Conservation (phyloP, 2,329 filamentous ascomycete genomes). For the Aspergillus sp. region DNA sequence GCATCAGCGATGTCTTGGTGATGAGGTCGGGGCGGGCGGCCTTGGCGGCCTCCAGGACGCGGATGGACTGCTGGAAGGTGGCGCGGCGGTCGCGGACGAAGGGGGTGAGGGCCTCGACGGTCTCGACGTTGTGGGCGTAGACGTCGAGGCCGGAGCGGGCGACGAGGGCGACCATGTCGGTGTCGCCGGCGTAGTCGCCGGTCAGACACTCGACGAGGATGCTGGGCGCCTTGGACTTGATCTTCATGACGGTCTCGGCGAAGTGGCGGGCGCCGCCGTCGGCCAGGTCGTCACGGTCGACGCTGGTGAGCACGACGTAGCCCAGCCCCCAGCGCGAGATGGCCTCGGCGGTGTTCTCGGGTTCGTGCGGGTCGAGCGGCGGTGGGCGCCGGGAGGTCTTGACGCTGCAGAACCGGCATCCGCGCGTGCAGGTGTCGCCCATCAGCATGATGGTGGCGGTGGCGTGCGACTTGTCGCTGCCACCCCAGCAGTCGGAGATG, state of each 20-base stretch:
- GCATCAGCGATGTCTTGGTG: conserved; percentile 98
- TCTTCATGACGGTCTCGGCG: conserved; percentile 89
- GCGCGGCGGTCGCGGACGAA: conserved; percentile 86
- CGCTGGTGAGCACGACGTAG: conserved; percentile 90
- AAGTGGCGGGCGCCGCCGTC: conserved; percentile 90
- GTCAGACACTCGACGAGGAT: conserved; percentile 53
- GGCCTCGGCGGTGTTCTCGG: conserved; percentile 94
- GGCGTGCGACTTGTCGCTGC: conserved; percentile 79
- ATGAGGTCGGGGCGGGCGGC: conserved; percentile 73
- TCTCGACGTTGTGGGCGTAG: conserved; percentile 97
- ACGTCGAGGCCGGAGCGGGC: conserved; percentile 89
- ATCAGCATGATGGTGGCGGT: conserved; percentile 99
- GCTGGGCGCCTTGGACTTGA: conserved; percentile 69
- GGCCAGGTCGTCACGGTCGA: conserved; percentile 87
- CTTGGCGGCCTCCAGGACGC: conserved; percentile 80
- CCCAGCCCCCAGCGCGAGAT: conserved; percentile 89
- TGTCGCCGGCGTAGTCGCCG: conserved; percentile 80
- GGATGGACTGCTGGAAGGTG: conserved; percentile 80
- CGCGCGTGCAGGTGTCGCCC: conserved; percentile 96
- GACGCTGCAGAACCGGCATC: conserved; percentile 94
- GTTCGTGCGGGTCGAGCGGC: conserved; percentile 90
- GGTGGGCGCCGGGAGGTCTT: conserved; percentile 78
- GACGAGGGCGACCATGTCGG: conserved; percentile 83
- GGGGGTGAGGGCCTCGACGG: conserved; percentile 84
- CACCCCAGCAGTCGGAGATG: conserved; percentile 97